Conservation (phyloP, 1,139 yeast species). For the Scheffersomyces parashehatae region DNA sequence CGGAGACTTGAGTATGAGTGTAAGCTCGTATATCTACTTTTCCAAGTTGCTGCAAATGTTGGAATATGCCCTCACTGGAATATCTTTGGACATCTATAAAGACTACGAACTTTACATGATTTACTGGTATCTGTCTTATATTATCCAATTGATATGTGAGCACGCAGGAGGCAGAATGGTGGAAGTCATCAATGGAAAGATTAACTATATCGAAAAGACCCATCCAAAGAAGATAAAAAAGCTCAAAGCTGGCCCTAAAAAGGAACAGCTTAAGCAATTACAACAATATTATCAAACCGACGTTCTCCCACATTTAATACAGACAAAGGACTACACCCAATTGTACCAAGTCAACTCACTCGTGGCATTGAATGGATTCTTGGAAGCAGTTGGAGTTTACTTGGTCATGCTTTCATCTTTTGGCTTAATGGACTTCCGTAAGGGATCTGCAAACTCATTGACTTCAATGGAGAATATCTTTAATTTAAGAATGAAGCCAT, state of each 20-base stretch:
- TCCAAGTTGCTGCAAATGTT: slow-evolving; percentile 70
- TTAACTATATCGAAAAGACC: slow-evolving; percentile 27
- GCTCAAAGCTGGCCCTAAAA: slow-evolving; percentile 44
- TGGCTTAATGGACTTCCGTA: slow-evolving; percentile 28
- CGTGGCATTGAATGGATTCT: slow-evolving; percentile 33
- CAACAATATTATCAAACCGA: slow-evolving; percentile 18
- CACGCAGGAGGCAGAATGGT: slow-evolving; percentile 52
- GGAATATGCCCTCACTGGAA: slow-evolving; percentile 70
- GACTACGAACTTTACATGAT: slow-evolving; percentile 68
- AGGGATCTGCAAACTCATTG: slow-evolving; percentile 36
- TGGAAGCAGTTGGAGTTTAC: slow-evolving; percentile 23
- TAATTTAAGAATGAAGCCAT: slow-evolving; percentile 75
- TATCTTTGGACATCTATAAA: slow-evolving; percentile 74
- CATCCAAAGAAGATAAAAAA: slow-evolving; percentile 53
- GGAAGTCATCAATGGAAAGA: slow-evolving; percentile 36
- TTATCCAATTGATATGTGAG: slow-evolving; percentile 48
- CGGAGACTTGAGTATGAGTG: slow-evolving; percentile 44
- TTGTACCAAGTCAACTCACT: slow-evolving; percentile 14
- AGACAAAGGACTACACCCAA: slow-evolving; percentile 17
- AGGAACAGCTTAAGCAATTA: slow-evolving; percentile 29
- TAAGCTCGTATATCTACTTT: slow-evolving; percentile 68
- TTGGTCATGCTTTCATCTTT: slow-evolving; percentile 26
- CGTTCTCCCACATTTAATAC: slow-evolving; percentile 25
- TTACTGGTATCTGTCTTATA: slow-evolving; percentile 65
- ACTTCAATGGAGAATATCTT: slow-evolving; percentile 55